These are phyloP conservation scores for Asterella californica DNA, from an alignment of 225 moss, liverwort and hornwort genomes.

Conservation along the genomic window DNA sequence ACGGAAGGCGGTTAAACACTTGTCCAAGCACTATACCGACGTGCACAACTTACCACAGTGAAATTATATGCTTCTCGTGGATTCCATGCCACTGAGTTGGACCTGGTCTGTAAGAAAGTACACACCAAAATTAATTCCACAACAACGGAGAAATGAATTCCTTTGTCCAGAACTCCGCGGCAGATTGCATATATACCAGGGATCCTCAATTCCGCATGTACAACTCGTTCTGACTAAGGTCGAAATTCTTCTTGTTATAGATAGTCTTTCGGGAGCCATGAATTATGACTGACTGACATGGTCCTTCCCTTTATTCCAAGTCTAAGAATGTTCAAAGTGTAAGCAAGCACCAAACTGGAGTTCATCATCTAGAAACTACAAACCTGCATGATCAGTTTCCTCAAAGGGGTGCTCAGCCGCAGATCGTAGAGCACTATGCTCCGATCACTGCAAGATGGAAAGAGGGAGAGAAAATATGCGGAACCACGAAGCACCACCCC, in stretches of 20 bases:
- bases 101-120: slow-evolving; percentile 56
- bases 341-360: neutral
- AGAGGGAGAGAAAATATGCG: neutral
- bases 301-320: neutral
- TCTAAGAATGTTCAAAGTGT: neutral
- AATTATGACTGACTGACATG: neutral
- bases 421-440: slow-evolving; percentile 93
- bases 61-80: slow-evolving; percentile 93
- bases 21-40: neutral
- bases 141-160: neutral
- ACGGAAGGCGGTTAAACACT: neutral
- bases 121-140: neutral
- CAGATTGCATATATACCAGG: neutral
- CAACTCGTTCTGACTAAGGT: no score
- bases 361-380: neutral
- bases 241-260: no score
- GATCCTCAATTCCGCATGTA: neutral
- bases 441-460: slow-evolving; percentile 58
- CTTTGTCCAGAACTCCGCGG: neutral
- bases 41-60: slow-evolving; percentile 64
- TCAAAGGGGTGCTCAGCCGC: slow-evolving; percentile 79
- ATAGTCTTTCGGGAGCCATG: no score
- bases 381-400: slow-evolving; percentile 97
- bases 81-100: slow-evolving; percentile 89
- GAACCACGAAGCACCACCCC: neutral